Evolutionary conservation across 2,329 filamentous ascomycete species (phyloP), one percentile per base, ranked within the genome.

Genomic region (Knufia fluminis): DNA sequence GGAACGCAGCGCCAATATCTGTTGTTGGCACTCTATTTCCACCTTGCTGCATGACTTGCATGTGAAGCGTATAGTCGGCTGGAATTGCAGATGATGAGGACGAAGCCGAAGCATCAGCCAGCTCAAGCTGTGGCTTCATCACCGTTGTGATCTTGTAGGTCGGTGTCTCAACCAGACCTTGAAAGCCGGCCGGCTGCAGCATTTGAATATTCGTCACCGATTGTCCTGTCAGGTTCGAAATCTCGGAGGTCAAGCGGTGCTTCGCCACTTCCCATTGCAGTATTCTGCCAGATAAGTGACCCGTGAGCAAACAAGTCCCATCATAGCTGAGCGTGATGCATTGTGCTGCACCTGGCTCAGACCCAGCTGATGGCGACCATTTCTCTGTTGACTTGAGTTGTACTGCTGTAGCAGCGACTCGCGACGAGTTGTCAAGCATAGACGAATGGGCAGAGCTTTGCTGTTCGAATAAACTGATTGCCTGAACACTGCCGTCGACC

Each of bases 121-220:
- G 59, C 7, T 65, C 60, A 55, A 70, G 68, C 53, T 67, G 66
- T n/a, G 91, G 91, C 70, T 95, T 96, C 52, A 91, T 75, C 20
- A 96, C 75, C 1, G 75, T 76, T 46, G 73, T 69, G 19, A 77
- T 67, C 14, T 76, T 71, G 57, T 78, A 75, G 16, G 74, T 75
- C 54, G 20, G 52, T 62, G 56, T 55, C 31, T 39, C 26, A 62
- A 59, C 55, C 23, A 68, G 64, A 3, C 8, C 8, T n/a, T 10
- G 16, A 59, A 73, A 73, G 52, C 70, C 69, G 64, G 67, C 72
- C 0, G 86, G 80, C 8, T 80, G 76, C 23, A 87, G 71, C 66
- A 92, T 85, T n/a, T 74, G 64, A 20, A 97, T 61, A 58, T 94
- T 95, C 9, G 86, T 92, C 28, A 95, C 81, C 16, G 88, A 81